phyloP scores from a whole-genome alignment of 2,329 filamentous ascomycete species.

The Xylariaceae sp. region DNA sequence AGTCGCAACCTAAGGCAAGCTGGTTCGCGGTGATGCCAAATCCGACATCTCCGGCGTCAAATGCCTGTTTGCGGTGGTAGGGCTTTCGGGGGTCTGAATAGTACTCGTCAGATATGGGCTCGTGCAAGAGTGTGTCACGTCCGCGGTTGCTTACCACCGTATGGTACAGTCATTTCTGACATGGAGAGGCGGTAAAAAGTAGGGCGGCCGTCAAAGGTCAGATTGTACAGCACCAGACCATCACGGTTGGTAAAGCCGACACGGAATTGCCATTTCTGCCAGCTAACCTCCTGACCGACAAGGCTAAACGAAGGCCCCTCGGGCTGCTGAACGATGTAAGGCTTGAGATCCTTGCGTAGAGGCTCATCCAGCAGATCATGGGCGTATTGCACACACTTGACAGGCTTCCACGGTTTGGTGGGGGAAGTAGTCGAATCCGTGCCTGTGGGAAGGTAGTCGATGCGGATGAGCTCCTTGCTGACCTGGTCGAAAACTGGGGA shows the following conservation, averaged over 20 bases:
- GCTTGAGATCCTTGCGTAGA: constrained; percentile 49
- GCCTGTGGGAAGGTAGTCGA: constrained; percentile 6
- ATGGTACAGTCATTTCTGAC: constrained; percentile 69
- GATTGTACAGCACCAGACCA: constrained; percentile 67
- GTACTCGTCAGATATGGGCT: too few relatives aligned
- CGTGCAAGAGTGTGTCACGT: too few relatives aligned
- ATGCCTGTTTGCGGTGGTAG: constrained; percentile 68
- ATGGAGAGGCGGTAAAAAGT: constrained; percentile 66
- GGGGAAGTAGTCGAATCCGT: neutral
- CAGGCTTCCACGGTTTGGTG: neutral
- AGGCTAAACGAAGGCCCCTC: constrained; percentile 66
- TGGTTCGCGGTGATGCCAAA: constrained; percentile 67
- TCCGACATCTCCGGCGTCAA: constrained; percentile 69
- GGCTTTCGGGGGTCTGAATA: constrained; percentile 62
- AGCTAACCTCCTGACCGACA: constrained; percentile 47
- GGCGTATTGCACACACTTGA: constrained; percentile 25
- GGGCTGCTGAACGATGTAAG: constrained; percentile 59
- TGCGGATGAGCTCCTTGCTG: constrained; percentile 4
- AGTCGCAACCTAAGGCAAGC: constrained; percentile 66
- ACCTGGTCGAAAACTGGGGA: constrained; percentile 32
- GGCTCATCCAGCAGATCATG: constrained; percentile 37
- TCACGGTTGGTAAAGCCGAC: constrained; percentile 69
- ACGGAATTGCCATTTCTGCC: constrained; percentile 69
- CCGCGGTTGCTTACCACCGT: too few relatives aligned
- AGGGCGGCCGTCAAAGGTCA: constrained; percentile 63